Base-by-base conservation (phyloP, 305 asterid genomes). In the Caryopteris hybrid region DNA sequence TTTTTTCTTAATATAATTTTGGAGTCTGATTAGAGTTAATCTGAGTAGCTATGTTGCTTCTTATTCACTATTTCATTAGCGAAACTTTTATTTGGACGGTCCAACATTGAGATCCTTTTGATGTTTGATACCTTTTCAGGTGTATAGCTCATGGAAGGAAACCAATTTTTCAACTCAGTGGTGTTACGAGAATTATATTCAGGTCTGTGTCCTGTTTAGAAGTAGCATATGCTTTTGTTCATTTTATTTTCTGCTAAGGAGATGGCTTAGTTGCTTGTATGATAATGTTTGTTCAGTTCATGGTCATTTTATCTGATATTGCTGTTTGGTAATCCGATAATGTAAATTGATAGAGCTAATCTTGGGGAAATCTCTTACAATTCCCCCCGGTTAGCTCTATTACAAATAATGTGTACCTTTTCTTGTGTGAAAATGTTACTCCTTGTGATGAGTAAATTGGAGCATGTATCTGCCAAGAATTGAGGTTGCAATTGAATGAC, bases 131-230 rank as follows among this genome's bases (percentile, higher is more conserved):
- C 60, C 51, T 57, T 66, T 38, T 53, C 82, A 84, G 87, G 91
- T 86, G 38, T 93, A 85, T 73, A 92, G 77, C 78, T 84, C 95
- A 12, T 94, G 99, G 98, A 94, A 74, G 81, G 97, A 94, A 83
- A 89, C 96, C 41, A 73, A 86, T 80, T 94, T 78, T 76, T 85
- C 96, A 36, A 94, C 98, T 18, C 98, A 89, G 65, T 91, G 99
- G 99, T 91, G 99, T 80, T 91, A 89, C 36, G 98, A 94, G 79
- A 94, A 91, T 78, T 94, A 89, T 76, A 91, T 94, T 61, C 97
- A 85, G 79, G 86, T 65, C 21, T 69, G 36, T 69, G 56, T 42
- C 66, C 21, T 41, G 62, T 21, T 39, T 17, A 52, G 41, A 6
- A 27, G 61, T 17, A 22, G 23, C 50, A 45, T 61, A 42, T 6